Base-by-base conservation (phyloP, 2,329 filamentous ascomycete genomes). In the Alternaria hordeiaustralica region DNA sequence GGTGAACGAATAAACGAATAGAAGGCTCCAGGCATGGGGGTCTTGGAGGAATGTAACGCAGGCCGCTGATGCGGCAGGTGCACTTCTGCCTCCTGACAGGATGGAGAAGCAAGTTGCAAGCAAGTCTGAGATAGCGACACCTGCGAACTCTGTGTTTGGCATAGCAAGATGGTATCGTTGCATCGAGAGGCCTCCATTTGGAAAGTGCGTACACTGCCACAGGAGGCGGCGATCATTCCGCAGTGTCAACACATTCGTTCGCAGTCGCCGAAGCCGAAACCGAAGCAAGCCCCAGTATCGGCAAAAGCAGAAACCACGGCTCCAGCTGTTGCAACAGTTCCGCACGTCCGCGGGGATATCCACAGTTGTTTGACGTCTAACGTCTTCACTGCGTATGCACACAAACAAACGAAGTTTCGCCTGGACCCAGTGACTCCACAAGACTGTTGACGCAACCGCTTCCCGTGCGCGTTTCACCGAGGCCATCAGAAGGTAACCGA, bases 321-420 rank as follows among this genome's bases (percentile, higher is more conserved):
- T 36, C 46, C 46, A 59, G 43, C 44, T 47, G 44, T 61, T 55
- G 51, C 41, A 60, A 56, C 28, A 36, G 47, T 25, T 57, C 55
- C 51, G 51, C 50, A 53, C 49, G 56, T 50, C 53, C 26, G 25
- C 47, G 54, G 18, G 45, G 44, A 45, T 15, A 25, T 49, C 55
- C 43, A 45, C 60, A 44, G 44, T 50, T 28, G 26, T 43, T 54
- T 63, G 60, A 56, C 55, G 45, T 18, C 15, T 55, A 62, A 58
- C 51, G 63, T 65, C 55, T 49, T 61, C 51, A 53, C 41, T 18
- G 26, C 55, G 53, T 51, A 28, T 28, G 33, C 51, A 50, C 58
- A 50, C 58, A 61, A 61, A 58, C 41, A 43, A 23, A 21, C 28
- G 30, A 43, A 18, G 60, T 51, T 63, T 58, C 60, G 60, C 51